Evolutionary conservation across 331 rosid genomes (phyloP).

Genomic region (Pyracantha coccinea): DNA sequence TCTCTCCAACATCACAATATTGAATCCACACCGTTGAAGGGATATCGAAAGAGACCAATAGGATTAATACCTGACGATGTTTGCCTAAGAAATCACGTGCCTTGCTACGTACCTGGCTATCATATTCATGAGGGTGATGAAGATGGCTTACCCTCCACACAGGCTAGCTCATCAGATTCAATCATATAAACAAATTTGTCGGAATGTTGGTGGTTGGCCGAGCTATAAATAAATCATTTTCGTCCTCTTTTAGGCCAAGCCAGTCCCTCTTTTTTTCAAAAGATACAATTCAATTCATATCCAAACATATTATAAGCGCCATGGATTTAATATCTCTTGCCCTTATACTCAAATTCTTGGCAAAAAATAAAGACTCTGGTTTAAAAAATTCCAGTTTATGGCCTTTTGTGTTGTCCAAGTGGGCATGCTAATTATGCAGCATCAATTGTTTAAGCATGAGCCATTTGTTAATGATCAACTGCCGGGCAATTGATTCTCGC

Average conservation of each 20-base stretch:
- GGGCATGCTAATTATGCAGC: background rate
- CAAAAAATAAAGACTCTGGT: background rate
- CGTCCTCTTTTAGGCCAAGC: constrained; percentile 27
- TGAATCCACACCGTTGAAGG: background rate
- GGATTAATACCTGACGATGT: background rate
- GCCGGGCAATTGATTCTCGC: background rate
- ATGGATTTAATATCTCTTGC: background rate
- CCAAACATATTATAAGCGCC: background rate
- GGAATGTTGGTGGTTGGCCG: constrained; percentile 71
- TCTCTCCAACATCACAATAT: background rate
- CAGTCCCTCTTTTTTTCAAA: background rate
- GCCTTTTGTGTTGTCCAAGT: background rate
- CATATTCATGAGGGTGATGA: constrained; percentile 33
- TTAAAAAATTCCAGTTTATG: background rate
- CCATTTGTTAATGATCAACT: background rate
- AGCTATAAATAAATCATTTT: constrained; percentile 40
- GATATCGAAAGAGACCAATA: background rate
- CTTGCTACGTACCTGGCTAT: constrained; percentile 3
- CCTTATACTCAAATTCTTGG: background rate
- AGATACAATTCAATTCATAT: background rate
- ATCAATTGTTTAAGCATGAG: background rate
- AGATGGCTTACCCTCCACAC: constrained; percentile 70
- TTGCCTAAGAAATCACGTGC: constrained; percentile 12
- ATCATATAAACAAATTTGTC: constrained; percentile 47
- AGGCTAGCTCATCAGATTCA: constrained; percentile 6